phyloP scores from a whole-genome alignment of 2,329 filamentous ascomycete genomes.

The Aspergillus candidus region DNA sequence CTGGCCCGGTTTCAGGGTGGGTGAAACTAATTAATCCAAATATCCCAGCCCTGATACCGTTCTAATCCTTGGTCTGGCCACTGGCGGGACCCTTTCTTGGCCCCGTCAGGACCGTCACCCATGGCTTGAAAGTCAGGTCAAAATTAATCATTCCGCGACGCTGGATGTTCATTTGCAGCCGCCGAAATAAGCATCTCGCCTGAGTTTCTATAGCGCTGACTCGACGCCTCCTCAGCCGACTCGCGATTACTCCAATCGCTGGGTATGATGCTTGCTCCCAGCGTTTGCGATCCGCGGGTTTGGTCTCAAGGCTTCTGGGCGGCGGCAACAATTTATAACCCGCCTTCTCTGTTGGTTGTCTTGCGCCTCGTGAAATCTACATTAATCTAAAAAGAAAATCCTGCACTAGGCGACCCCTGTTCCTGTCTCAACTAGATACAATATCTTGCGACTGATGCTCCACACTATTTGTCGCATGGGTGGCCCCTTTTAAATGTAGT shows the following conservation, averaged over 20 bases:
- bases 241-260: constrained; percentile 1
- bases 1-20: constrained; percentile 6
- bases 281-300: neutral
- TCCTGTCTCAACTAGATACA: constrained; percentile 12
- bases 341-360: constrained; percentile 9
- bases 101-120: constrained; percentile 12
- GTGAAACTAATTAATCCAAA: constrained; percentile 9
- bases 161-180: constrained; percentile 16
- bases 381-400: constrained; percentile 12
- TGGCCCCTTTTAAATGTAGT: constrained; percentile 5
- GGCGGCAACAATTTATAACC: constrained; percentile 8
- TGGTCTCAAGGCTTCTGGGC: neutral
- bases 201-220: constrained; percentile 7
- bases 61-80: neutral
- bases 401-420: constrained; percentile 11
- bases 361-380: constrained; percentile 12
- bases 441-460: constrained; percentile 11
- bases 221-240: neutral
- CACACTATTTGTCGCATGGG: constrained; percentile 12
- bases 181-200: constrained; percentile 21
- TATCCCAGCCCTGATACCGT: neutral
- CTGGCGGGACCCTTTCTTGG: constrained; percentile 9
- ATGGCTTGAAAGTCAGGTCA: constrained; percentile 3
- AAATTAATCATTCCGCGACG: constrained; percentile 17
- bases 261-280: neutral